These are phyloP conservation scores for Blastocystis sp. DNA, from an alignment of 352 stramenopile species.

Conservation along the genomic window DNA sequence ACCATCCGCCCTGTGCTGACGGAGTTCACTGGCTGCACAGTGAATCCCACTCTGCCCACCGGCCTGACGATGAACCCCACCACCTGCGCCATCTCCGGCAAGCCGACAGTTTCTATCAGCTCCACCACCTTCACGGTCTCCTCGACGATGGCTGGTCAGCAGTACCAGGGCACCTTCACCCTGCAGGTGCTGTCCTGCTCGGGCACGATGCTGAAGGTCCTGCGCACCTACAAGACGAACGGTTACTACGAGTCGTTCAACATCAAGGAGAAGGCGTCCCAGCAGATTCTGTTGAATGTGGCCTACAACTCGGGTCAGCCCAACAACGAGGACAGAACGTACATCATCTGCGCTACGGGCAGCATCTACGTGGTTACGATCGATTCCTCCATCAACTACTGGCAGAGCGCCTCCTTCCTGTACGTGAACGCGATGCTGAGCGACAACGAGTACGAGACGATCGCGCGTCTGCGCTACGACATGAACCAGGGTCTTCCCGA, in stretches of 20 bases:
- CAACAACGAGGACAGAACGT: not conserved
- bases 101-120: not conserved
- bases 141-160: not conserved
- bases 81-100: slow-evolving; percentile 28
- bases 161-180: slow-evolving; percentile 8
- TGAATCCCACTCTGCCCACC: not conserved
- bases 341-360: not conserved
- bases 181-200: slow-evolving; percentile 8
- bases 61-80: slow-evolving; percentile 10
- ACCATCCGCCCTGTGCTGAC: not conserved
- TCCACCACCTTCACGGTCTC: not conserved
- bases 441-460: slow-evolving; percentile 13
- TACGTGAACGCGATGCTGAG: slow-evolving; percentile 26
- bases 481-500: slow-evolving; percentile 3
- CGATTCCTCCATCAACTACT: not conserved
- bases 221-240: slow-evolving; percentile 5
- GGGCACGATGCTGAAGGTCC: slow-evolving; percentile 23
- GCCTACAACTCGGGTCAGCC: slow-evolving; percentile 11
- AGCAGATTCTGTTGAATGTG: not conserved
- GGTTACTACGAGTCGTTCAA: slow-evolving; percentile 8
- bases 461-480: not conserved
- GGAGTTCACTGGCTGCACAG: not conserved
- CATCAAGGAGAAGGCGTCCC: not conserved
- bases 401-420: slow-evolving; percentile 11
- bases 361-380: not conserved